Evolutionary conservation across 208 protist species (phyloP).

Genomic region (Crithidia fasciculata): DNA sequence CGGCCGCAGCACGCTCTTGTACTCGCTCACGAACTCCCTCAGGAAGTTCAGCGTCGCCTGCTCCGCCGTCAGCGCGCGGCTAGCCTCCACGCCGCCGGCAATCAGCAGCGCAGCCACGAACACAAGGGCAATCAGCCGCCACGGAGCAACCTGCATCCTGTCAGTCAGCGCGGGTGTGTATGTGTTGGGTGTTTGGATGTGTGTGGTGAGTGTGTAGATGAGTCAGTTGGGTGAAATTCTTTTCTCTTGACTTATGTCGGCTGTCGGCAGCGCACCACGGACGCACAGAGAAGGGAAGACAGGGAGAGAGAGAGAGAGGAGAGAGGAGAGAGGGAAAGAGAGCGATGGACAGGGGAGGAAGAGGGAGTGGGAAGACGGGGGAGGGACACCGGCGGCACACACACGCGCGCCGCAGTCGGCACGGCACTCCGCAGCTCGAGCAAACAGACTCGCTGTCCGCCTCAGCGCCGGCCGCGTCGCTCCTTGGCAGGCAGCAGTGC

Average conservation of each 20-base stretch:
- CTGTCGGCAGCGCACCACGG: neutral
- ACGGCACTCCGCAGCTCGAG: no score
- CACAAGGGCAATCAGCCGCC: constrained; percentile 6
- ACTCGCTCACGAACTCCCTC: constrained; percentile 20
- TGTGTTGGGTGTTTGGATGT: neutral
- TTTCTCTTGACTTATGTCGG: neutral
- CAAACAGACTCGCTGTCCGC: no score
- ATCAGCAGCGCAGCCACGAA: constrained; percentile 14
- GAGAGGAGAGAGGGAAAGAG: neutral
- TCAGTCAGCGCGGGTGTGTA: neutral
- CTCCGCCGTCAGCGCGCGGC: neutral
- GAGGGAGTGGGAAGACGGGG: neutral
- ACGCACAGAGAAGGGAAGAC: neutral
- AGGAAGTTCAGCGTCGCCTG: constrained; percentile 34
- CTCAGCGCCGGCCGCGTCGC: no score
- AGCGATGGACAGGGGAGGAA: no score
- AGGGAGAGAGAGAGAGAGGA: neutral
- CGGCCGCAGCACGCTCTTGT: constrained; percentile 14
- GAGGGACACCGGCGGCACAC: no score
- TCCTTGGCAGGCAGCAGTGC: no score
- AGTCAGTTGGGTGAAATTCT: neutral
- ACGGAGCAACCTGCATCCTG: constrained; percentile 3
- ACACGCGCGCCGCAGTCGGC: no score
- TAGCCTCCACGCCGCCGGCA: constrained; percentile 9
- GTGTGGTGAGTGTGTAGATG: no score